These are phyloP conservation scores for Gnetum montanum DNA, from an alignment of 75 land plant genomes.

Conservation along the genomic window DNA sequence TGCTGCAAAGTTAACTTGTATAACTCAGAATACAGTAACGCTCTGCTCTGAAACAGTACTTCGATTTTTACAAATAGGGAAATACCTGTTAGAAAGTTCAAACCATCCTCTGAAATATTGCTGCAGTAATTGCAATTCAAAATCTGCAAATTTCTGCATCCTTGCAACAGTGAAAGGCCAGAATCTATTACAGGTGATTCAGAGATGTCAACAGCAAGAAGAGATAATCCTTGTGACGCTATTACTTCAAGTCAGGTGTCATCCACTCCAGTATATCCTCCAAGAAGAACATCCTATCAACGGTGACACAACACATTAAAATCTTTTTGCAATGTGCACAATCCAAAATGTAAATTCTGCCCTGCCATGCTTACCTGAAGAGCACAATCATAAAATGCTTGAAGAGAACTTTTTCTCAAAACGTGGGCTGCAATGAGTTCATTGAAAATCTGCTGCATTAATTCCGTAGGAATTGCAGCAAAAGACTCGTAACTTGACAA, in stretches of 20 bases:
- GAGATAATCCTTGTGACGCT: conserved; percentile 70
- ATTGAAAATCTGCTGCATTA: conserved; percentile 83
- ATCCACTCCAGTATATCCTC: conserved; percentile 69
- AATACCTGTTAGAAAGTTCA: conserved; percentile 52
- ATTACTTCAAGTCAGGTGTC: conserved; percentile 88
- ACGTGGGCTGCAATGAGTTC: conserved; percentile 56
- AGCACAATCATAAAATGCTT: conserved; percentile 78
- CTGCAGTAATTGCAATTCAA: conserved; percentile 67
- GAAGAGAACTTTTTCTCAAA: conserved; percentile 34
- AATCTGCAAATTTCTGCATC: conserved; percentile 58
- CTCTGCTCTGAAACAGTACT: too few species aligned
- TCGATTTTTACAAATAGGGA: too few species aligned
- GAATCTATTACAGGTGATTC: conserved; percentile 67
- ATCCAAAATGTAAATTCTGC: too few species aligned
- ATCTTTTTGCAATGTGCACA: too few species aligned
- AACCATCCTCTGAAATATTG: conserved; percentile 63
- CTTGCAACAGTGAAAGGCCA: conserved; percentile 44
- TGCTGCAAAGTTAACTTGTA: too few species aligned
- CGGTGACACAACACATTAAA: too few species aligned
- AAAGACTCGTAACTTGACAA: conserved; percentile 44
- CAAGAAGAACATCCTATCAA: conserved; percentile 73
- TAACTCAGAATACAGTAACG: too few species aligned
- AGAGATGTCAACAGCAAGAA: conserved; percentile 77
- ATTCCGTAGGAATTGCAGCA: conserved; percentile 72
- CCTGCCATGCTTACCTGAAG: conserved; percentile 73